These are phyloP conservation scores for Metschnikowia corniflorae DNA, from an alignment of 805 yeast species.

Conservation along the genomic window DNA sequence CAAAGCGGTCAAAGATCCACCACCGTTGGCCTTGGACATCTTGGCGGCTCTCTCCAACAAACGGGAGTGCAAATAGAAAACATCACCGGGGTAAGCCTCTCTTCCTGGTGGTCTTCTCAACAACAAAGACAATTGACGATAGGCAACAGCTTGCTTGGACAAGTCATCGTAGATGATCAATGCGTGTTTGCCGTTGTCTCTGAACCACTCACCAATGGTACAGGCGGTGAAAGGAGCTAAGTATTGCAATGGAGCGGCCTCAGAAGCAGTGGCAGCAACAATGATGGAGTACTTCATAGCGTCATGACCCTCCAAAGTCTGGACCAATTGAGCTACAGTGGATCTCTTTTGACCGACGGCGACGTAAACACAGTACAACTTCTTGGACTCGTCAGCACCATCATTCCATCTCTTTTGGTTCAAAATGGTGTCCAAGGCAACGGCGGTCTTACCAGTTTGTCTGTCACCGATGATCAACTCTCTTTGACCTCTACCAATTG, in stretches of 20 bases:
- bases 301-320: slow-evolving; percentile 97
- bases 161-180: slow-evolving; percentile 95
- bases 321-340: slow-evolving; percentile 98
- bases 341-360: slow-evolving; percentile 99
- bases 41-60: slow-evolving; percentile 96
- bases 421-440: slow-evolving; percentile 95
- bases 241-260: slow-evolving; percentile 99
- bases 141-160: slow-evolving; percentile 99
- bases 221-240: slow-evolving; percentile 99
- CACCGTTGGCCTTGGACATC: slow-evolving; percentile 86
- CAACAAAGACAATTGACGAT: slow-evolving; percentile 97
- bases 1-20: slow-evolving; percentile 93
- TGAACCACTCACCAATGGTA: slow-evolving; percentile 99
- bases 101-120: slow-evolving; percentile 97
- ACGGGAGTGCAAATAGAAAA: slow-evolving; percentile 93
- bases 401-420: slow-evolving; percentile 99
- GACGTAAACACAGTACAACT: slow-evolving; percentile 99
- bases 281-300: slow-evolving; percentile 96
- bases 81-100: slow-evolving; percentile 97
- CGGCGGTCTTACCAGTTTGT: slow-evolving; percentile 99
- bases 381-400: slow-evolving; percentile 93
- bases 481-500: slow-evolving; percentile 99
- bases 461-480: slow-evolving; percentile 99
- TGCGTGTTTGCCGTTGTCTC: slow-evolving; percentile 98
- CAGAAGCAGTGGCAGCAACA: slow-evolving; percentile 99